Evolutionary conservation across 768 basidiomycete species (phyloP).

Genomic region (Podaxis sp.): DNA sequence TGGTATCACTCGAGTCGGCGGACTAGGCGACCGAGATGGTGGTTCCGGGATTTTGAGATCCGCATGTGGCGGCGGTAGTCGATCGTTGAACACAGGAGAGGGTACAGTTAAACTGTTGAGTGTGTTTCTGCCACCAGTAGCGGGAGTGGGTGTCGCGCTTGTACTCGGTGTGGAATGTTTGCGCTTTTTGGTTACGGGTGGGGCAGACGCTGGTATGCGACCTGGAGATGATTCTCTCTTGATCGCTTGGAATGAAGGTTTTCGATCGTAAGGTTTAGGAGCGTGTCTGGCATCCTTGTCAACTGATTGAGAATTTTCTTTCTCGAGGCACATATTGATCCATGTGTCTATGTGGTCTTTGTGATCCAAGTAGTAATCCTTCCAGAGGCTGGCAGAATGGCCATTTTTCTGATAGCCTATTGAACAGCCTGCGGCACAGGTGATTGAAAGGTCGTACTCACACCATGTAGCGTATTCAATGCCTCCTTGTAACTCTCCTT

Average conservation of each 20-base stretch:
- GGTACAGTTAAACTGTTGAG: slow-evolving; percentile 63
- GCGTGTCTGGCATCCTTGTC: slow-evolving; percentile 13
- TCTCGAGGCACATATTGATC: slow-evolving; percentile 35
- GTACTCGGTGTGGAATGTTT: slow-evolving; percentile 10
- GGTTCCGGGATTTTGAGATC: slow-evolving; percentile 60
- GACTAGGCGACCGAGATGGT: slow-evolving; percentile 69
- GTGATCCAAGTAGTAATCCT: slow-evolving; percentile 78
- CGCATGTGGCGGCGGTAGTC: slow-evolving; percentile 60
- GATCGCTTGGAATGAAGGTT: slow-evolving; percentile 9
- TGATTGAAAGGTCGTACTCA: slow-evolving; percentile 31
- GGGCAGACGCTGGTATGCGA: slow-evolving; percentile 4
- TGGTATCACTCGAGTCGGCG: slow-evolving; percentile 53
- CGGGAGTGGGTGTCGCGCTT: slow-evolving; percentile 4
- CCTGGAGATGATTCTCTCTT: slow-evolving; percentile 21
- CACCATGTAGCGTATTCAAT: slow-evolving; percentile 66
- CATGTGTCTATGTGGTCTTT: slow-evolving; percentile 56
- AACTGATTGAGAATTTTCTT: slow-evolving; percentile 21
- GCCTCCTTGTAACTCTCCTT: slow-evolving; percentile 61
- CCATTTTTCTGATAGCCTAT: slow-evolving; percentile 38
- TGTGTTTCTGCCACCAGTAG: slow-evolving; percentile 43
- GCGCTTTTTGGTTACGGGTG: slow-evolving; percentile 8
- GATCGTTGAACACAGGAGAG: slow-evolving; percentile 43
- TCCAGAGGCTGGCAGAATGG: slow-evolving; percentile 67
- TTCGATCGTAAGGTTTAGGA: slow-evolving; percentile 8
- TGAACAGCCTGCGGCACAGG: slow-evolving; percentile 19